Base-by-base conservation (phyloP, 441 rosid species). In the Brassica balearica region DNA sequence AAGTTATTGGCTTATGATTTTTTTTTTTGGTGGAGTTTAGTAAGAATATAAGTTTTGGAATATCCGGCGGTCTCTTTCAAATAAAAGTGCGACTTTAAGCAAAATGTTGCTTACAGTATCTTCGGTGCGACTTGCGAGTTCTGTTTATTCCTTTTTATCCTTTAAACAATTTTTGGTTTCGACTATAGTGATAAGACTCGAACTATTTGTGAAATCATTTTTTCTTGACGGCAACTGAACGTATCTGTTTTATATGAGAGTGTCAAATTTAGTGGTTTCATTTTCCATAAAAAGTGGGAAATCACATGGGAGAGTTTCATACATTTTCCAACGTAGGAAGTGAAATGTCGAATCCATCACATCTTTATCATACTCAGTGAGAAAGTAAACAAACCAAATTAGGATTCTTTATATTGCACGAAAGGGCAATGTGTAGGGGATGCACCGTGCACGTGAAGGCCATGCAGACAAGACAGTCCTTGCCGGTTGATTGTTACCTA, bases 381-480 rank as follows among this genome's bases (percentile, higher is more conserved):
- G 38, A 61, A 62, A 68, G 61, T 51, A 74, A 15, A 14, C 59
- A 53, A 53, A 53, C 9, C 59, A 14, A 15, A 53, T 53, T 53
- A 53, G 59, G 59, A 53, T 53, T 53, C 58, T 53, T 15, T 15
- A 6, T 53, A 53, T 6, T 15, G 59, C 59, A 53, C 59, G 59
- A 53, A 53, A 63, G 71, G 20, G 71, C 60, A 32, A 62, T 1
- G 61, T 4, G 67, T 12, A 69, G 46, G 72, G 72, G 72, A 46
- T 69, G 71, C 75, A 43, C 71, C 68, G 7, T 59, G 66, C 59
- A 79, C 68, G 82, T 79, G 82, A 79, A 55, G 56, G 55, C 75
- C 82, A 79, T 78, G 55, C 0, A 55, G 82, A 79, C 68, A 79
- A 79, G 82, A 79, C 72, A 74, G 38, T 2, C 25, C 79, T 79